Evolutionary conservation across 179 eudicot genomes (phyloP).

Genomic region (Amaranthus tricolor): DNA sequence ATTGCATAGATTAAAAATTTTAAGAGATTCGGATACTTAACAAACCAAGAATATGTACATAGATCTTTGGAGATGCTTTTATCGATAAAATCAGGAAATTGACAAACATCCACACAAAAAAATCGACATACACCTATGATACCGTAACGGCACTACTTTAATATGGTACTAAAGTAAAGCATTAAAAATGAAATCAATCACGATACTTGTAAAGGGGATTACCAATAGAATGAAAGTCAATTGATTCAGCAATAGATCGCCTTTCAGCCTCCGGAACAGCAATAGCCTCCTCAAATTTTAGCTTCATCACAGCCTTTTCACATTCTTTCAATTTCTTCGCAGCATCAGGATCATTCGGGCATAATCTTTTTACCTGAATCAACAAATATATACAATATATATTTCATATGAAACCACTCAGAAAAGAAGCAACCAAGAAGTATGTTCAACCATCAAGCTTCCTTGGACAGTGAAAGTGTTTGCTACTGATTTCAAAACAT

Average conservation of each 20-base stretch:
- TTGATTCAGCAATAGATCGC: slow-evolving; percentile 68
- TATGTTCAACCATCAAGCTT: background rate
- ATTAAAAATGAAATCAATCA: slow-evolving; percentile 2
- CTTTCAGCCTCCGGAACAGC: slow-evolving; percentile 63
- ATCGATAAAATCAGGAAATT: too few species aligned
- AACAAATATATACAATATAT: background rate
- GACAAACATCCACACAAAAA: too few species aligned
- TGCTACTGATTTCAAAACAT: background rate
- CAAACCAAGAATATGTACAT: background rate
- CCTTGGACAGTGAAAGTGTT: background rate
- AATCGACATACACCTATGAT: background rate
- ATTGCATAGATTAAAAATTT: too few species aligned
- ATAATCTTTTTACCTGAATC: slow-evolving; percentile 70
- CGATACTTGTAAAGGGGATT: slow-evolving; percentile 19
- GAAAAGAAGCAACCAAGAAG: slow-evolving; percentile 1
- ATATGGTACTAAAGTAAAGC: background rate
- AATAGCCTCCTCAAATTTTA: slow-evolving; percentile 96
- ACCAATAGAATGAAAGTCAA: slow-evolving; percentile 84
- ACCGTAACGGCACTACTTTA: background rate
- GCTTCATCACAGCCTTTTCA: slow-evolving; percentile 94
- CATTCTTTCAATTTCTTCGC: slow-evolving; percentile 90
- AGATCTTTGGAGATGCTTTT: background rate
- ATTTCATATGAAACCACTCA: background rate
- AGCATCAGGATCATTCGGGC: slow-evolving; percentile 98
- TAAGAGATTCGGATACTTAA: background rate